Percentiles rank a stretch among this genome's conserved stretches.
Conservation (phyloP, 805 yeast species). For the Saccharomycopsis fermentans region DNA sequence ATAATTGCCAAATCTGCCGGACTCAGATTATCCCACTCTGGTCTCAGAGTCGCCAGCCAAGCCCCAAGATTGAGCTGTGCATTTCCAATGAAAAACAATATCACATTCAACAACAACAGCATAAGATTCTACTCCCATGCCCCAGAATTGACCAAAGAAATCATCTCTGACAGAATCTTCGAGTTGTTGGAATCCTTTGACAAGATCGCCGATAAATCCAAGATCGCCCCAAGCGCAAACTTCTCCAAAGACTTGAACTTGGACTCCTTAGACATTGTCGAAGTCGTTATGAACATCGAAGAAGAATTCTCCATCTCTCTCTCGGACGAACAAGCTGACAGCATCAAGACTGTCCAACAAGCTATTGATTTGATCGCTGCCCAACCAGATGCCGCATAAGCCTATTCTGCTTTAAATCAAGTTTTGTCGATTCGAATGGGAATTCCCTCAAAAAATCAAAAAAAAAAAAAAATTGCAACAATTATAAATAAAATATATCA, state of each 20-base stretch:
- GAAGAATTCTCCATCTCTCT: slow-evolving; percentile 81
- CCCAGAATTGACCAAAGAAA: slow-evolving; percentile 53
- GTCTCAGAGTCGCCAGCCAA: not conserved
- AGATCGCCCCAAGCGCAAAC: slow-evolving; percentile 30
- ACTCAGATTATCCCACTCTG: not conserved
- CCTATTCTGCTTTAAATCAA: not conserved
- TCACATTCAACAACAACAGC: not conserved
- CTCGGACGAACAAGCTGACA: slow-evolving; percentile 88
- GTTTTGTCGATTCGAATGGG: not conserved
- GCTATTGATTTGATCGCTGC: slow-evolving; percentile 79
- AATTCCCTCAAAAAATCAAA: too few species aligned
- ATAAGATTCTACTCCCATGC: slow-evolving; percentile 38
- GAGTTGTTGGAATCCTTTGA: slow-evolving; percentile 59
- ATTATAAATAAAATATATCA: not conserved
- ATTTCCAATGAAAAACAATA: not conserved
- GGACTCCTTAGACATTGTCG: slow-evolving; percentile 92
- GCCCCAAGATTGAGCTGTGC: not conserved
- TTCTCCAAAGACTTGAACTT: slow-evolving; percentile 47
- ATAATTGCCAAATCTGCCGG: not conserved
- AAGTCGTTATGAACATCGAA: slow-evolving; percentile 91
- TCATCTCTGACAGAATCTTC: slow-evolving; percentile 49
- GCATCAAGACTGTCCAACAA: slow-evolving; percentile 86
- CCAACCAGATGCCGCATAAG: slow-evolving; percentile 40
- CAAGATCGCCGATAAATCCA: slow-evolving; percentile 25
- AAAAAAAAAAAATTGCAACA: not conserved